Evolutionary conservation across 2,329 filamentous ascomycete species (phyloP).

Genomic region (Pseudocercospora fijiensis): DNA sequence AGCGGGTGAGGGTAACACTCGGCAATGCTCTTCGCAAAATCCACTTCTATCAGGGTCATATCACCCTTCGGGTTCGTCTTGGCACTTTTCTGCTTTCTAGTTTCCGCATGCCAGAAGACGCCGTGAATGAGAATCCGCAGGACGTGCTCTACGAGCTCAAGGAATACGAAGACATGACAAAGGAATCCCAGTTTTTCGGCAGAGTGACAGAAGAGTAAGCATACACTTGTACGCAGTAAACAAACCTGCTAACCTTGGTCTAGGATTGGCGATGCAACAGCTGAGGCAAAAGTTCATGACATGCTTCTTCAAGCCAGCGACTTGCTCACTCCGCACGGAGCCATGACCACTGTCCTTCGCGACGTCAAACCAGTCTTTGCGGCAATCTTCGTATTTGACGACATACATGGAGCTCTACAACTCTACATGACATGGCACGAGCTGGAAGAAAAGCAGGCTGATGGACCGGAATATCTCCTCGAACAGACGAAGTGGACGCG

Average conservation of each 20-base stretch:
- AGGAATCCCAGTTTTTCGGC: slow-evolving; percentile 33
- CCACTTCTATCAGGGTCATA: slow-evolving; percentile 37
- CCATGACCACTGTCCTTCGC: slow-evolving; percentile 23
- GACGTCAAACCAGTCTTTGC: slow-evolving; percentile 34
- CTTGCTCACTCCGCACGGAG: slow-evolving; percentile 30
- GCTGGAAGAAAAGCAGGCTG: slow-evolving; percentile 5
- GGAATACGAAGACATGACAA: slow-evolving; percentile 37
- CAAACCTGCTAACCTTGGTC: slow-evolving; percentile 9
- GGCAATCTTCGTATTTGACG: slow-evolving; percentile 34
- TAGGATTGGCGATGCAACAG: slow-evolving; percentile 32
- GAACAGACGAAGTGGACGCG: slow-evolving; percentile 30
- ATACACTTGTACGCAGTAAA: background rate
- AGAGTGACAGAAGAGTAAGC: slow-evolving; percentile 38
- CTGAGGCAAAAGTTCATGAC: slow-evolving; percentile 26
- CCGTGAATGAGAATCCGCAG: background rate
- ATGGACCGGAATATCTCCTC: slow-evolving; percentile 8
- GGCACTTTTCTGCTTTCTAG: slow-evolving; percentile 36
- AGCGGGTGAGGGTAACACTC: slow-evolving; percentile 23
- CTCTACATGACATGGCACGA: slow-evolving; percentile 33
- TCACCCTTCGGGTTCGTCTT: slow-evolving; percentile 39
- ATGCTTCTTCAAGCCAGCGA: slow-evolving; percentile 24
- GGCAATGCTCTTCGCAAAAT: slow-evolving; percentile 33
- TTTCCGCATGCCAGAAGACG: slow-evolving; percentile 22
- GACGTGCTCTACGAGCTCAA: slow-evolving; percentile 30
- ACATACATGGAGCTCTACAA: slow-evolving; percentile 27